Evolutionary conservation across 345 rosid genomes (phyloP).

Genomic region (Kandelia obovata): DNA sequence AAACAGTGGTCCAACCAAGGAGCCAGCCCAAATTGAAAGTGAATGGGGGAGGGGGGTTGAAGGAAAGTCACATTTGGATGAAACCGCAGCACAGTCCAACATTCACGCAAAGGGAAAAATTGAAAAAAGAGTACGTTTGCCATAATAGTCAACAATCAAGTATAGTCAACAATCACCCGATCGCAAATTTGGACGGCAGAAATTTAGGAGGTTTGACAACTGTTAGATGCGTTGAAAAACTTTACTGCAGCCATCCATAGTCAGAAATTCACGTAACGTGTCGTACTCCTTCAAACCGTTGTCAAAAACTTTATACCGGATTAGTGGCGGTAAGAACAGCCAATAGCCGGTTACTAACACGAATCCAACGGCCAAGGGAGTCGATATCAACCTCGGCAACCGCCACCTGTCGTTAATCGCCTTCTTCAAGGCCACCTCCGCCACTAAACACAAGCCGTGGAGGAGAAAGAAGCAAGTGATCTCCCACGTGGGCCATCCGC

Average conservation of each 20-base stretch:
- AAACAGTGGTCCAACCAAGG: too few relatives aligned
- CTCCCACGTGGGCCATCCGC: slow-evolving; percentile 26
- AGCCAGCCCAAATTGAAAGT: too few relatives aligned
- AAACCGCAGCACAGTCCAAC: too few relatives aligned
- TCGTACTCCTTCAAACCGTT: slow-evolving; percentile 20
- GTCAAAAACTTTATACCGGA: slow-evolving; percentile 6
- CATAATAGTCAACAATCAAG: too few relatives aligned
- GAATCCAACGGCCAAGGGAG: slow-evolving; percentile 9
- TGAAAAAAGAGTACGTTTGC: too few relatives aligned
- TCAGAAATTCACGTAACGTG: slow-evolving; percentile 5
- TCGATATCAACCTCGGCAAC: slow-evolving; percentile 16
- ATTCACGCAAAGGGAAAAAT: too few relatives aligned
- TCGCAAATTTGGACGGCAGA: too few relatives aligned
- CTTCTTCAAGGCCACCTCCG: slow-evolving; percentile 28
- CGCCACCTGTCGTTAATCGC: background rate
- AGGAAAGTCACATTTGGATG: too few relatives aligned
- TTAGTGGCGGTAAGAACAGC: slow-evolving; percentile 28
- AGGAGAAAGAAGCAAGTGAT: slow-evolving; percentile 27
- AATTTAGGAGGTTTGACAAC: background rate
- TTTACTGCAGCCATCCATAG: background rate
- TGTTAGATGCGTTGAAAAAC: background rate
- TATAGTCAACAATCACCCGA: too few relatives aligned
- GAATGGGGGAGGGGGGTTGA: too few relatives aligned
- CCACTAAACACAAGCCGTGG: slow-evolving; percentile 25
- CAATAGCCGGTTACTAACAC: slow-evolving; percentile 19